Conservation (phyloP, 306 rosid species). For the Adenanthera pavonina region DNA sequence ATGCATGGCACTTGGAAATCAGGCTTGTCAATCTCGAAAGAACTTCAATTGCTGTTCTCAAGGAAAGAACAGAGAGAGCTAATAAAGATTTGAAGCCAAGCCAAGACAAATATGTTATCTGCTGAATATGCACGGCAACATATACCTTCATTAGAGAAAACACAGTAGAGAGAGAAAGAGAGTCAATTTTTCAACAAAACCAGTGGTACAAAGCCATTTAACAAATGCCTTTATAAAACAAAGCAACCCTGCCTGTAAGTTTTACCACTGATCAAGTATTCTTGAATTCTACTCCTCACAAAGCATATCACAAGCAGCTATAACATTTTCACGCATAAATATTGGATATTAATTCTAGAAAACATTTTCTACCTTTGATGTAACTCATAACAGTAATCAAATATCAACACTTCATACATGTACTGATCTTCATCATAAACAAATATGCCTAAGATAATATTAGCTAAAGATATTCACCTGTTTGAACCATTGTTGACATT, state of each 20-base stretch:
- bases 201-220: neutral
- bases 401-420: conserved; percentile 16
- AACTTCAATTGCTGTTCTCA: conserved; percentile 25
- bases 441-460: conserved; percentile 26
- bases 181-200: conserved; percentile 19
- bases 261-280: conserved; percentile 12
- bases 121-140: conserved; percentile 16
- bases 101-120: neutral
- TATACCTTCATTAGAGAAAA: neutral
- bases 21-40: conserved; percentile 5
- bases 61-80: neutral
- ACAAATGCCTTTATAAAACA: conserved; percentile 13
- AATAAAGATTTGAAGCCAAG: neutral
- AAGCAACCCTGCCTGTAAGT: neutral
- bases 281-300: conserved; percentile 20
- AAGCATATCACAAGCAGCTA: neutral
- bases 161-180: neutral
- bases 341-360: conserved; percentile 7
- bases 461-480: conserved; percentile 56
- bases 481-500: conserved; percentile 80
- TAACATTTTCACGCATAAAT: conserved; percentile 14
- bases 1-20: conserved; percentile 25
- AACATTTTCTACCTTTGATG: neutral
- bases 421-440: conserved; percentile 30
- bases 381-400: conserved; percentile 7